Evolutionary conservation across 140 eudicot genomes (phyloP).

Genomic region (Ambrosia hybrid): DNA sequence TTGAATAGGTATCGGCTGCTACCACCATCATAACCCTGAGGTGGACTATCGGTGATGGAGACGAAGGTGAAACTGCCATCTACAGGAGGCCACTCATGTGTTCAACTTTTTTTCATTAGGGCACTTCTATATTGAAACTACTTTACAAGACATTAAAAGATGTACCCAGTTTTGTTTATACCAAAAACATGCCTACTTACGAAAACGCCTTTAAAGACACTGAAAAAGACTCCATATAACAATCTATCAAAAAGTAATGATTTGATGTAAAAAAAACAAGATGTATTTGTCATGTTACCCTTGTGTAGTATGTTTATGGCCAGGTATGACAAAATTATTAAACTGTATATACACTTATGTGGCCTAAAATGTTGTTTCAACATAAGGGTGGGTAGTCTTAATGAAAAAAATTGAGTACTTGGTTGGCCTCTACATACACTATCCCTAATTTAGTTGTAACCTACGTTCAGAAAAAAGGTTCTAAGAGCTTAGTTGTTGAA

Average conservation of each 20-base stretch:
- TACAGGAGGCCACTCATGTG: neutral
- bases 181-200: neutral
- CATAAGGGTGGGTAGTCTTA: neutral
- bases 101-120: neutral
- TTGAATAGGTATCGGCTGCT: no score
- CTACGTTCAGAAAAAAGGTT: slow-evolving; percentile 75
- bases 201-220: neutral
- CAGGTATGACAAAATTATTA: neutral
- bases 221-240: neutral
- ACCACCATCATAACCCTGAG: no score
- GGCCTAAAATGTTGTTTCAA: neutral
- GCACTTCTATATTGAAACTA: neutral
- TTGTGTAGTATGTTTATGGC: neutral
- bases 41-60: no score
- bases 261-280: neutral
- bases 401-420: neutral
- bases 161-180: neutral
- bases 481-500: slow-evolving; percentile 80
- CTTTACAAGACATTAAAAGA: neutral
- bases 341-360: neutral
- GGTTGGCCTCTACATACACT: no score
- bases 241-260: neutral
- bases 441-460: slow-evolving; percentile 17
- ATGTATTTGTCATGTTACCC: neutral
- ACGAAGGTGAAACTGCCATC: no score